Base-by-base conservation (phyloP, 202 grass and related monocot genomes). In the Panicum virgatum region DNA sequence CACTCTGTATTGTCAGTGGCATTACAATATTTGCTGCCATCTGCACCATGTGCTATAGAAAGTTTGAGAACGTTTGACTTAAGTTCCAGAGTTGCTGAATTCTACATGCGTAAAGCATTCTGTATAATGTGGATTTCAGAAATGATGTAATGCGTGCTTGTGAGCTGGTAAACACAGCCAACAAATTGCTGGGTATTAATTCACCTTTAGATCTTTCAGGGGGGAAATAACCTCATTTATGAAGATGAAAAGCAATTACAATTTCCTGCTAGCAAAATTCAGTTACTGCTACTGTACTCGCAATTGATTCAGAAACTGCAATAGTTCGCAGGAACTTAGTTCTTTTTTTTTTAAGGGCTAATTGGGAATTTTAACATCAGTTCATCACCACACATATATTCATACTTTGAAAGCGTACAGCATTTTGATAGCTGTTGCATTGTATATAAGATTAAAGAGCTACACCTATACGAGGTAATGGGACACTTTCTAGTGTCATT, bases 1-100 rank as follows among this genome's bases (percentile, higher is more conserved):
- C 86, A 12, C 43, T 79, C 7, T 88, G 80, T 12, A 23, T 83
- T 15, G 51, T 88, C 50, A 32, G 75, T 32, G 81, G 81, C 67
- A 84, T 84, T 36, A 34, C 51, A 3, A n/a, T 84, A 52, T 80
- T 88, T 19, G 61, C 32, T 68, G 68, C 68, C 11, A 45, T 88
- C 9, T 80, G 80, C 38, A 57, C 69, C 68, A 80, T 88, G 75
- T 75, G 66, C 68, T 88, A 84, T 62, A 80, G 68, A 78, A 88
- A 68, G 62, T 46, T 79, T 10, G 20, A 68, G 4, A 36, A 27
- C 18, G 76, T 47, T 40, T 72, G 47, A 81, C 65, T 34, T 39
- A n/a, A n/a, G 47, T 37, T 11, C 30, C 5, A 10, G 71, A 39
- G 32, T 57, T 56, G 29, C 1, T 26, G 13, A 73, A 40, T 56